Base-by-base conservation (phyloP, 2,329 filamentous ascomycete species). In the Aaosphaeria arxii region DNA sequence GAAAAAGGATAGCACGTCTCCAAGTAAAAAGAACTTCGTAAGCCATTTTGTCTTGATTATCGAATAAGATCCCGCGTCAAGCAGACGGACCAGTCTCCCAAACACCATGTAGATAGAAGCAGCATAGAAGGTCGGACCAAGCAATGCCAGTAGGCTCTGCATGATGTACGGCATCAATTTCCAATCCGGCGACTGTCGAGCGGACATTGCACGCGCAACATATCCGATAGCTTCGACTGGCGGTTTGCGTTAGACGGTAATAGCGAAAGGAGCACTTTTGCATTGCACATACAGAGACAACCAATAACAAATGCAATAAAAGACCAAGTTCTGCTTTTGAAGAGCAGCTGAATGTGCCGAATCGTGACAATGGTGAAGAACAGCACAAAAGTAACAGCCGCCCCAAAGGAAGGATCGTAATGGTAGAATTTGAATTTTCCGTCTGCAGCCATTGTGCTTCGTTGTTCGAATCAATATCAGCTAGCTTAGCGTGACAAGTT, bases 141-240 rank as follows among this genome's bases (percentile, higher is more conserved):
- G 59, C 11, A 78, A 70, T 40, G 76, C 55, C 24, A 77, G 64
- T 17, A 76, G 48, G n/a, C 62, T 66, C 50, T 76, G 70, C 48
- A 77, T 61, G 44, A 75, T 70, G 58, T 71, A 78, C 0, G 70
- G 66, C 0, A 57, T 61, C 4, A 73, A 54, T 1, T 69, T 70
- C 56, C 64, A 74, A 31, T 71, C 43, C 36, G 11, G 31, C 36
- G n/a, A 30, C 42, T 46, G 28, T n/a, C 30, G 31, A 4, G 60
- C 57, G 1, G 70, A 69, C 3, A 61, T 58, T 1, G 72, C 71
- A 44, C 78, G 73, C 2, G 71, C 76, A 11, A 77, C 56, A 47
- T 81, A 82, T 4, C 78, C 79, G 30, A 81, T 60, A 0, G 65
- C 61, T 58, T 82, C 76, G 48, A 80, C 77, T 79, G 33, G n/a